These are phyloP conservation scores for Rauvolfia tetraphylla DNA, from an alignment of 257 asterid genomes.

Conservation along the genomic window DNA sequence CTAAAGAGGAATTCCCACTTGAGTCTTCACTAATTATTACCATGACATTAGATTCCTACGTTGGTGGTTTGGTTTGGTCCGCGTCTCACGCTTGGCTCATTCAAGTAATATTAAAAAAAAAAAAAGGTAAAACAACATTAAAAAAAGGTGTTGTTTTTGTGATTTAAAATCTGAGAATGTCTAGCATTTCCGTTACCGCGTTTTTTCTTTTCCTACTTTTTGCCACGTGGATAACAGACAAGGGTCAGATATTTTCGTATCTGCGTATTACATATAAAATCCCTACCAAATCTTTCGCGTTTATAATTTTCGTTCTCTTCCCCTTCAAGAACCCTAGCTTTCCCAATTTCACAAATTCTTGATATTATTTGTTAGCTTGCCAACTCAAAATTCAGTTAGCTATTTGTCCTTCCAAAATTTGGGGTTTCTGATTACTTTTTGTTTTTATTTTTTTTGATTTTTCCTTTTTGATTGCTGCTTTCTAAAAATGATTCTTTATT, in stretches of 20 bases:
- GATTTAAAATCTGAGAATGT: not conserved
- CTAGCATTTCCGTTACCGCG: not conserved
- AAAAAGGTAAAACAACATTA: no score
- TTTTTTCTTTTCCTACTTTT: not conserved
- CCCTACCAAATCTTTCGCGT: not conserved
- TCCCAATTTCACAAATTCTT: not conserved
- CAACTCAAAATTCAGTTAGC: not conserved
- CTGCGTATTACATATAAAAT: not conserved
- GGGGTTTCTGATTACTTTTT: slow-evolving; percentile 1
- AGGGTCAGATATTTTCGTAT: not conserved
- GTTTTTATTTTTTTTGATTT: no score
- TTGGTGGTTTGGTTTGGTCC: no score
- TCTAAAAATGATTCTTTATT: not conserved
- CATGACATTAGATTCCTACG: no score
- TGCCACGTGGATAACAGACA: not conserved
- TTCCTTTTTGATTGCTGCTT: not conserved
- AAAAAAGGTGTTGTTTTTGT: no score
- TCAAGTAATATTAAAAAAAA: no score
- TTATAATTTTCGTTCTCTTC: not conserved
- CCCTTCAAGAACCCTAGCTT: slow-evolving; percentile 21
- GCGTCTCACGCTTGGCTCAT: no score
- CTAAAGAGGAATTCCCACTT: no score
- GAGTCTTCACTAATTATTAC: no score
- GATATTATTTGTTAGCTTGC: not conserved
- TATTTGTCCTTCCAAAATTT: not conserved